Base-by-base conservation (phyloP, 768 basidiomycete species). In the Rhizopogon sp. region DNA sequence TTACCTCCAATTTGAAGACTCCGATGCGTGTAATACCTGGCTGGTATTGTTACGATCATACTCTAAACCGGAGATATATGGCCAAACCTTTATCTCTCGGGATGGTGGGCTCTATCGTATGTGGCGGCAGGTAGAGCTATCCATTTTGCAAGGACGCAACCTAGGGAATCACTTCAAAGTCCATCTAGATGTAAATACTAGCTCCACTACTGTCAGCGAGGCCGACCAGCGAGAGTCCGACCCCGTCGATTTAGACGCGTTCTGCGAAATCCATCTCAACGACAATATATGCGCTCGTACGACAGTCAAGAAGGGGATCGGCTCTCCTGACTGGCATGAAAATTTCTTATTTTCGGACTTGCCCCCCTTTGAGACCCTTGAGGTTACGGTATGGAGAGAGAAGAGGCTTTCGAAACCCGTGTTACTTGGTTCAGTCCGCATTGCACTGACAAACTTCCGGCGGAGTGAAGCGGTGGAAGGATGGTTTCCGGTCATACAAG, bases 51-150 rank as follows among this genome's bases (percentile, higher is more conserved):
- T 93, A 53, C 83, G 85, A 56, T 90, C 91, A 3, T 92, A 88
- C 68, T 85, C 93, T 11, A 78, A 79, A 50, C 86, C 90, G 1
- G 91, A 93, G 68, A 81, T 87, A 53, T 90, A 91, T 64, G 90
- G 87, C 35, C 75, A 76, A 59, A 72, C 77, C 65, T 74, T 77
- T 59, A 74, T 74, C 39, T 75, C 81, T 20, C 63, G 69, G 50
- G 84, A 85, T 56, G 88, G 86, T 42, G 90, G 90, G 6, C 80
- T 88, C 10, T 92, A 90, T 70, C 84, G 92, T 53, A 88, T 93
- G 81, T 93, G 89, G 88, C 79, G 93, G 50, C 87, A 89, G 66
- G 77, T 93, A 22, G 83, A 89, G 58, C 73, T 93, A 25, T 79
- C 81, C 31, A 76, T 91, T 53, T 75, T 86, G 39, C 87, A 90